Conservation (phyloP, 2,329 filamentous ascomycete genomes). For the Cladosporium sp. region DNA sequence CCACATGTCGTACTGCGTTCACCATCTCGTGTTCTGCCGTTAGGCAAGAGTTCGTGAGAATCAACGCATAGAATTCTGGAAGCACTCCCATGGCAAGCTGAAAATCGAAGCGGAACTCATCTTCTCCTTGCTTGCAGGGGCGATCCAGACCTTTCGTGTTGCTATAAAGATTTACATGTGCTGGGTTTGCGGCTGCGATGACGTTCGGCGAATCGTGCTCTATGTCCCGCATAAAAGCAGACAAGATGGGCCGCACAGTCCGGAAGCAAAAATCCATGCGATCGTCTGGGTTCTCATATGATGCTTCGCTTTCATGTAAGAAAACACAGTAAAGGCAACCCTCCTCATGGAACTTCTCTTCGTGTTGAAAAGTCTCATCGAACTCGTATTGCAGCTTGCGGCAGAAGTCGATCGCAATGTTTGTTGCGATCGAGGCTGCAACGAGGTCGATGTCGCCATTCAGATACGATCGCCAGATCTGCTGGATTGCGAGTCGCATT, state of each 20-base stretch:
- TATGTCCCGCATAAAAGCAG: neutral
- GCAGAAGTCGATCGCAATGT: constrained; percentile 10
- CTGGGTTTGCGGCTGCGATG: neutral
- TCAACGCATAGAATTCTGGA: neutral
- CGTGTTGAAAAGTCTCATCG: neutral
- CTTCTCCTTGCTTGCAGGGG: neutral
- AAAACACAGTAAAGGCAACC: neutral
- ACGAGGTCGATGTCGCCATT: neutral
- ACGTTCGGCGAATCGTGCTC: neutral
- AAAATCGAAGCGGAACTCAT: neutral
- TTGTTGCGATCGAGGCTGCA: constrained; percentile 1
- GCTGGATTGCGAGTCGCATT: neutral
- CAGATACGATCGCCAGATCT: constrained; percentile 1
- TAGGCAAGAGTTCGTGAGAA: neutral
- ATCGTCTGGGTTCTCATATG: neutral
- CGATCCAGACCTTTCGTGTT: neutral
- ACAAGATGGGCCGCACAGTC: neutral
- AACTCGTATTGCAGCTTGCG: constrained; percentile 2
- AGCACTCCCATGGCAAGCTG: neutral
- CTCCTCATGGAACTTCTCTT: neutral
- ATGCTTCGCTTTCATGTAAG: neutral
- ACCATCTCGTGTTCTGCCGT: constrained; percentile 3
- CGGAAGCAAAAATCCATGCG: neutral
- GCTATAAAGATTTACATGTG: neutral
- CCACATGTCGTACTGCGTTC: neutral